Percentiles rank a stretch among this genome's conserved stretches.
phyloP scores from a whole-genome alignment of 768 basidiomycete genomes.

The Ephemerocybe angulata region DNA sequence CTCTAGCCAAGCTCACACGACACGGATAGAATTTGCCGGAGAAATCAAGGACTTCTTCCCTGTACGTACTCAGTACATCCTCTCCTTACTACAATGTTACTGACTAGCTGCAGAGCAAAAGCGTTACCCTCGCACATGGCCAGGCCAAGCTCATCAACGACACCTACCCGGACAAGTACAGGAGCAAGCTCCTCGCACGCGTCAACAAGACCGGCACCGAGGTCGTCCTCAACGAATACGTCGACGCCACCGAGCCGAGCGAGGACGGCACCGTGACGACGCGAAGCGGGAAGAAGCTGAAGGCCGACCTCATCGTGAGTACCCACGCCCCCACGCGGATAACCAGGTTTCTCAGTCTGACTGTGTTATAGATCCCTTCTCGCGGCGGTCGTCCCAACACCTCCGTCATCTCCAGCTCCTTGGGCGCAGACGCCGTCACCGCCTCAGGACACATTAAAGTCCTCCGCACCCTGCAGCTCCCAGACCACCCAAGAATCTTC shows the following conservation, averaged over 20 bases:
- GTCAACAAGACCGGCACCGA: slow-evolving; percentile 39
- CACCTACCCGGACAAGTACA: slow-evolving; percentile 48
- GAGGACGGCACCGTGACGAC: slow-evolving; percentile 37
- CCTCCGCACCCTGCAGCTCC: slow-evolving; percentile 52
- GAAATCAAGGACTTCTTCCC: slow-evolving; percentile 25
- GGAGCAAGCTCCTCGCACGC: slow-evolving; percentile 37
- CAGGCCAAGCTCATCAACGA: slow-evolving; percentile 43
- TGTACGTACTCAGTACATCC: slow-evolving; percentile 11
- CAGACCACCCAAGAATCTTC: slow-evolving; percentile 48
- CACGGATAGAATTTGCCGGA: slow-evolving; percentile 19
- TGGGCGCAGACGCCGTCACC: slow-evolving; percentile 36
- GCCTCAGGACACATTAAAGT: slow-evolving; percentile 46
- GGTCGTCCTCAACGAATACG: slow-evolving; percentile 45
- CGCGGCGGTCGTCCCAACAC: slow-evolving; percentile 49
- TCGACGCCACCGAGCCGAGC: slow-evolving; percentile 38
- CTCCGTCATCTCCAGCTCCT: slow-evolving; percentile 40
- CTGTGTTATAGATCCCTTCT: slow-evolving; percentile 25
- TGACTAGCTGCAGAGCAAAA: slow-evolving; percentile 27
- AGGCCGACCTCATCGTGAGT: slow-evolving; percentile 53
- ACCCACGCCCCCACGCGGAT: no score
- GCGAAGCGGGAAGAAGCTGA: slow-evolving; percentile 38
- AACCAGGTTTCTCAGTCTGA: background rate
- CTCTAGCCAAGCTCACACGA: background rate
- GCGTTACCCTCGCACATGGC: slow-evolving; percentile 56
- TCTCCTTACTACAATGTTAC: background rate